Percentiles rank a stretch among this genome's conserved stretches.
Evolutionary conservation across 1,139 yeast species (phyloP).

Genomic region (Candida dubliniensis): DNA sequence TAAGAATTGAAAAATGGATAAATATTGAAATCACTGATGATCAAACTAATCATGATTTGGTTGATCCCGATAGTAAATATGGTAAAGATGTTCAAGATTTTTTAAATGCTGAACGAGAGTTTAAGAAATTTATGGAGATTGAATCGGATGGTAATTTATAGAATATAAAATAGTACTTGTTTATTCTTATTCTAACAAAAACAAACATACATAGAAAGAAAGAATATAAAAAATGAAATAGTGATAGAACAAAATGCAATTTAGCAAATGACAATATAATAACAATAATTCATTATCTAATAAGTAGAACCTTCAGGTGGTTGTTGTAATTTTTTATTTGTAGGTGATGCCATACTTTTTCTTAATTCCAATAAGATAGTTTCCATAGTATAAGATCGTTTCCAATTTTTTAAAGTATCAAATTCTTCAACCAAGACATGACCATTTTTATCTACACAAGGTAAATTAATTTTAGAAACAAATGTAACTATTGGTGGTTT

Average conservation of each 20-base stretch:
- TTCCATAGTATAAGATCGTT: slow-evolving; percentile 86
- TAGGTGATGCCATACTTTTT: slow-evolving; percentile 76
- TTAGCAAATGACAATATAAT: not conserved
- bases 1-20: slow-evolving; percentile 29
- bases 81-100: slow-evolving; percentile 35
- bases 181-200: not conserved
- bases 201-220: not conserved
- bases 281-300: slow-evolving; percentile 16
- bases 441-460: slow-evolving; percentile 81
- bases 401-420: slow-evolving; percentile 80
- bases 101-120: slow-evolving; percentile 39
- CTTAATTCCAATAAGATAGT: slow-evolving; percentile 84
- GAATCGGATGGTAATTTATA: slow-evolving; percentile 17
- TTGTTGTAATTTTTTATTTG: slow-evolving; percentile 83
- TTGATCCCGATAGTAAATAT: slow-evolving; percentile 24
- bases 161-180: not conserved
- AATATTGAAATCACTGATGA: slow-evolving; percentile 46
- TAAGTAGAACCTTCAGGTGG: slow-evolving; percentile 87
- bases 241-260: not conserved
- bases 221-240: not conserved
- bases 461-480: slow-evolving; percentile 80
- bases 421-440: slow-evolving; percentile 61
- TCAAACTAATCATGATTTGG: slow-evolving; percentile 34
- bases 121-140: slow-evolving; percentile 32
- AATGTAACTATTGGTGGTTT: slow-evolving; percentile 82